Conservation (phyloP, 768 basidiomycete species). For the Pulveroboletus sp. region DNA sequence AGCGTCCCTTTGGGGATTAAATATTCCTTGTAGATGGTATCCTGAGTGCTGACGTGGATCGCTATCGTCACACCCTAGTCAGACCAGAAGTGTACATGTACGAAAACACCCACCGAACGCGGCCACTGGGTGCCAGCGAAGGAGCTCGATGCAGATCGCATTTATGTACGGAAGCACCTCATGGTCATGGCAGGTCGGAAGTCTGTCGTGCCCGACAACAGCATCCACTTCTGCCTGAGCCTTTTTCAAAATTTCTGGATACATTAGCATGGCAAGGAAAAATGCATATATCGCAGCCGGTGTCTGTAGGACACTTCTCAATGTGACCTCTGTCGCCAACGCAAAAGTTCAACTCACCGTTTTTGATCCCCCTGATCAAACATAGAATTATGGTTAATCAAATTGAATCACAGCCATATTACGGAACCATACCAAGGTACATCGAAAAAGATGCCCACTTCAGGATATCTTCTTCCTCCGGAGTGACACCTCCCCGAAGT, state of each 20-base stretch:
- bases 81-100: not conserved
- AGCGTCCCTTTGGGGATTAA: conserved; percentile 16
- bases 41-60: not conserved
- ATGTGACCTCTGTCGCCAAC: not conserved
- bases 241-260: conserved; percentile 2
- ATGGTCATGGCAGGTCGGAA: too few relatives aligned
- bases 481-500: not conserved
- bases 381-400: not conserved
- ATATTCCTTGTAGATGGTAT: conserved; percentile 9
- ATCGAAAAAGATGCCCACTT: conserved; percentile 16
- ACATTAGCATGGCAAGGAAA: conserved; percentile 18
- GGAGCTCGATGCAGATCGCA: not conserved
- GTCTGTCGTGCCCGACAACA: too few relatives aligned
- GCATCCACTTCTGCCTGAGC: too few relatives aligned
- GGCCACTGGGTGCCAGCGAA: not conserved
- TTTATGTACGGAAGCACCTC: too few relatives aligned
- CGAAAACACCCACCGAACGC: not conserved
- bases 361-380: conserved; percentile 24
- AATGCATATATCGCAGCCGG: conserved; percentile 8
- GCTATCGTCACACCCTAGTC: not conserved
- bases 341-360: conserved; percentile 24
- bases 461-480: conserved; percentile 4
- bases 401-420: not conserved
- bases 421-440: conserved; percentile 10
- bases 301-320: not conserved